Evolutionary conservation across 1,284 basidiomycete species (phyloP).

Genomic region (Peniophora sp.): DNA sequence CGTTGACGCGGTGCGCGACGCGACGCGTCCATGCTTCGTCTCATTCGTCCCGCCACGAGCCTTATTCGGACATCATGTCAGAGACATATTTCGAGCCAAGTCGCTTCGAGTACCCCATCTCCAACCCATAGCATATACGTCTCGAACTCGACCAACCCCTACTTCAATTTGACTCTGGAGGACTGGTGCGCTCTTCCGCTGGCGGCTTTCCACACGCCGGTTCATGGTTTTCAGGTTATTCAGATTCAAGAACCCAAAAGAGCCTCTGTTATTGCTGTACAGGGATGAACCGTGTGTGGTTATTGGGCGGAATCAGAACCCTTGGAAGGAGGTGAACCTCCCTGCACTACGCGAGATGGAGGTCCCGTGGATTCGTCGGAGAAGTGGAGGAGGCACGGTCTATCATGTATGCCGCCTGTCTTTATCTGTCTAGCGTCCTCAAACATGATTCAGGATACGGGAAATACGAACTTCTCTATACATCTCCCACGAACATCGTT

Average conservation of each 20-base stretch:
- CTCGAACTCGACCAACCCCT: conserved; percentile 79
- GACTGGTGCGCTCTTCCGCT: conserved; percentile 65
- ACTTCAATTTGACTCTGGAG: conserved; percentile 91
- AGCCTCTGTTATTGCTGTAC: conserved; percentile 83
- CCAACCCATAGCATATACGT: conserved; percentile 63
- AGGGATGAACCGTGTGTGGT: conserved; percentile 88
- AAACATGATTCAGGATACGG: conserved; percentile 64
- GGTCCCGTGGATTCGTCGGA: conserved; percentile 78
- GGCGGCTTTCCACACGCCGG: background rate
- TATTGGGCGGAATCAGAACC: conserved; percentile 96
- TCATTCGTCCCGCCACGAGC: conserved; percentile 3
- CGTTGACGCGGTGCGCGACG: background rate
- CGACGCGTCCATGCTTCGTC: background rate
- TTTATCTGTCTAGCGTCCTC: background rate
- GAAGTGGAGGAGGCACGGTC: conserved; percentile 96
- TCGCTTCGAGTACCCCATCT: conserved; percentile 4
- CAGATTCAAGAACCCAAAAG: conserved; percentile 56
- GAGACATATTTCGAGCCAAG: conserved; percentile 2
- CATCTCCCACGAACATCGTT: conserved; percentile 81
- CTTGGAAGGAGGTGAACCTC: conserved; percentile 94
- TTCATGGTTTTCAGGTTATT: conserved; percentile 61
- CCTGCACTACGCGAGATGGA: conserved; percentile 37
- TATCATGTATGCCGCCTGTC: conserved; percentile 74
- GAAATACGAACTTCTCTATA: conserved; percentile 97
- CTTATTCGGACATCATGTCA: background rate